Percentiles rank a stretch among this genome's conserved stretches.
phyloP scores from a whole-genome alignment of 176 grass and related monocot species.

The Rhynchospora pubera region DNA sequence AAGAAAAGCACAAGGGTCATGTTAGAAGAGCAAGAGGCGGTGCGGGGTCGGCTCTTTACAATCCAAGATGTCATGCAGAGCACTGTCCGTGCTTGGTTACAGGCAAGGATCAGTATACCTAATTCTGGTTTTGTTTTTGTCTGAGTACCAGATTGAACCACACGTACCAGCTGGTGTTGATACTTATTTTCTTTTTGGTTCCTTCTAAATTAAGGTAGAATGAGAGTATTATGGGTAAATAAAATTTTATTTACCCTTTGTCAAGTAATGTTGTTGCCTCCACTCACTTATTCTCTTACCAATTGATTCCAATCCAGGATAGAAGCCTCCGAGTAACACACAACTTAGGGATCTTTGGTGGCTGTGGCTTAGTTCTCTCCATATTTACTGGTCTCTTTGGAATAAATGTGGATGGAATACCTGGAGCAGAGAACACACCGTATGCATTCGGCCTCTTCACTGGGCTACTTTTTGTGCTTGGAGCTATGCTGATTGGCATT shows the following conservation, averaged over 20 bases:
- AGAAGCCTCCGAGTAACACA: conserved; percentile 87
- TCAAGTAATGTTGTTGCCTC: not conserved
- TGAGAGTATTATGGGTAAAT: not conserved
- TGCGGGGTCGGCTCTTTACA: conserved; percentile 86
- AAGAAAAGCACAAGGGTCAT: conserved; percentile 68
- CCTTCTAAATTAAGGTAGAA: not conserved
- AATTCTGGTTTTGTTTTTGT: not conserved
- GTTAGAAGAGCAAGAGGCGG: conserved; percentile 96
- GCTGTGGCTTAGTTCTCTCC: conserved; percentile 67
- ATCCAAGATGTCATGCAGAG: conserved; percentile 99
- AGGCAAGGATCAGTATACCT: conserved; percentile 30
- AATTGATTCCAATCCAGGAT: conserved; percentile 42
- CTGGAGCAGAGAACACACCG: conserved; percentile 68
- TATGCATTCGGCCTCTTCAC: conserved; percentile 82
- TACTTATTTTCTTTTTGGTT: not conserved
- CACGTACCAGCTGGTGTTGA: not conserved
- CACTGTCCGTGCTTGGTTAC: conserved; percentile 94
- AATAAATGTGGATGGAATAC: conserved; percentile 95
- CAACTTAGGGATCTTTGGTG: conserved; percentile 86
- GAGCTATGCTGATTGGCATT: conserved; percentile 42
- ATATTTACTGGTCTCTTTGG: conserved; percentile 92
- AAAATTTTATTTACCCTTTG: conserved; percentile 3
- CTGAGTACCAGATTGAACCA: not conserved
- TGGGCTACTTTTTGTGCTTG: conserved; percentile 53
- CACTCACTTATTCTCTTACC: not conserved